A percentile compares a stretch with the other conserved stretches of the same genome.
Conservation (phyloP, 169 alveolate genomes). For the Ichthyophthirius multifiliis region DNA sequence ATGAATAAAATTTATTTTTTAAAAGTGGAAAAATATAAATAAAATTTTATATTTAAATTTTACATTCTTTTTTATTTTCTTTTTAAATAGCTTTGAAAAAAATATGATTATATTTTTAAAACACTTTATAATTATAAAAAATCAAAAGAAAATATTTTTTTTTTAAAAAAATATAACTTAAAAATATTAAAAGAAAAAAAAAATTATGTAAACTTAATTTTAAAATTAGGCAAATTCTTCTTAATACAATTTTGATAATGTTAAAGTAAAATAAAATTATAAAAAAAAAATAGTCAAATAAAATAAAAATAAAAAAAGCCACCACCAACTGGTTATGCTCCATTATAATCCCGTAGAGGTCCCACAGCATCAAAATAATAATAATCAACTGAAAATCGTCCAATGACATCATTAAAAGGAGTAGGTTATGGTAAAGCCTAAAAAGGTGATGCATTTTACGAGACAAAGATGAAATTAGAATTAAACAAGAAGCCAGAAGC, state of each 20-base stretch:
- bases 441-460: constrained; percentile 11
- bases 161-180: no score
- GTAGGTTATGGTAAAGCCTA: constrained; percentile 35
- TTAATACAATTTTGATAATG: not conserved
- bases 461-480: constrained; percentile 2
- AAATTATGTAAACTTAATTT: not conserved
- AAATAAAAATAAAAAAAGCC: not conserved
- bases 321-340: constrained; percentile 6
- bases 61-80: no score
- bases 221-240: not conserved
- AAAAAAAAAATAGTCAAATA: not conserved
- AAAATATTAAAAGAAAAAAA: no score
- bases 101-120: no score
- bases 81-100: no score
- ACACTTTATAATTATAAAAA: no score
- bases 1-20: no score
- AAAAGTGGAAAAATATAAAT: no score
- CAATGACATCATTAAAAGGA: constrained; percentile 54
- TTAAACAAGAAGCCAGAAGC: constrained; percentile 45
- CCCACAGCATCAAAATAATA: constrained; percentile 17
- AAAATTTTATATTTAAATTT: no score
- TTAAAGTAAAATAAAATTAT: not conserved
- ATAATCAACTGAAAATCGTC: constrained; percentile 23
- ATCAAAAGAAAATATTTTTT: no score
- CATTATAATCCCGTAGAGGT: not conserved